Conservation (phyloP, 495 filamentous ascomycete species). For the Hypoxylon rickii region DNA sequence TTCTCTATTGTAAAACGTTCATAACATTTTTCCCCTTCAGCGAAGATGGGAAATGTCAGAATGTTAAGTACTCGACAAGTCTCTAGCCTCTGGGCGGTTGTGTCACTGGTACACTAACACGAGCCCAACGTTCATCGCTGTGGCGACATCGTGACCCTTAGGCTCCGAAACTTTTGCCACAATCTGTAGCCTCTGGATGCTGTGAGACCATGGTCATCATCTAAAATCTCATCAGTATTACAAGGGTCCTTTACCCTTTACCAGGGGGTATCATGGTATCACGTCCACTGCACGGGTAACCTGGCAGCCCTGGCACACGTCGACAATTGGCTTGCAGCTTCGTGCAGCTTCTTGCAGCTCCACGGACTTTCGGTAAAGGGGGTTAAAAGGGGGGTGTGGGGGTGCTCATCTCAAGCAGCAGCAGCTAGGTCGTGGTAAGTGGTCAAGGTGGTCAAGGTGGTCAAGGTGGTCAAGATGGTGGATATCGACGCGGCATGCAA, state of each 20-base stretch:
- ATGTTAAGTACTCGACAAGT: slow-evolving; percentile 24
- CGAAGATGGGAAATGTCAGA: slow-evolving; percentile 1
- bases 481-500: no score
- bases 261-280: slow-evolving; percentile 20
- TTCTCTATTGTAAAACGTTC: not conserved
- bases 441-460: no score
- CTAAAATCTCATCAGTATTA: slow-evolving; percentile 22
- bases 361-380: not conserved
- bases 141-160: slow-evolving; percentile 27
- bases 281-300: no score
- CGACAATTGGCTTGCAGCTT: slow-evolving; percentile 22
- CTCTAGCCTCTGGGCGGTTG: slow-evolving; percentile 2
- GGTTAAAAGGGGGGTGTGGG: not conserved
- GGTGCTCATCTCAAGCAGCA: no score
- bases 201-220: slow-evolving; percentile 30
- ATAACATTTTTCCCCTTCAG: not conserved
- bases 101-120: slow-evolving; percentile 28
- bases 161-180: slow-evolving; percentile 32
- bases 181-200: slow-evolving; percentile 24
- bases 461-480: no score
- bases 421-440: no score
- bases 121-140: slow-evolving; percentile 31
- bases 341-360: not conserved
- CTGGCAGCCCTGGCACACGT: slow-evolving; percentile 24
- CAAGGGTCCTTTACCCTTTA: no score